Conservation (phyloP, 2,329 filamentous ascomycete species). For the Macroventuria anomochaeta region DNA sequence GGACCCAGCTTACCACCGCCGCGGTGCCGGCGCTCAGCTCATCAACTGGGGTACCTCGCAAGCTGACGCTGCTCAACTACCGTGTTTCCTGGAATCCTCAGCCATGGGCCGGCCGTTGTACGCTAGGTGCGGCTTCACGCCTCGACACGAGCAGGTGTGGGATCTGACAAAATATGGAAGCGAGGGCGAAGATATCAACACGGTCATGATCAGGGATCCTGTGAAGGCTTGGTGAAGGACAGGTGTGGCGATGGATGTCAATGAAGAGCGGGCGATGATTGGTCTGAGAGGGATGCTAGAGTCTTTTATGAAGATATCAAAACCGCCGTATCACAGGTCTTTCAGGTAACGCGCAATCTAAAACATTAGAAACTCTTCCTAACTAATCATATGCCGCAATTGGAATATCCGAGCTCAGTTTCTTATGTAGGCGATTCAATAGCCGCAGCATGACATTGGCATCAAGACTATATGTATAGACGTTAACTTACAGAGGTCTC, state of each 20-base stretch:
- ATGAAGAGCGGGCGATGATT: too few species aligned
- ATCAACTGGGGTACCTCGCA: slow-evolving; percentile 50
- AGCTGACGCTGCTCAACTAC: slow-evolving; percentile 51
- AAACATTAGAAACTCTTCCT: too few species aligned
- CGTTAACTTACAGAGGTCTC: too few species aligned
- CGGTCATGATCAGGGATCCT: slow-evolving; percentile 41
- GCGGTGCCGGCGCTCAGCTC: slow-evolving; percentile 51
- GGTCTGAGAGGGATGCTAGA: too few species aligned
- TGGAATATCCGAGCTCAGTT: too few species aligned
- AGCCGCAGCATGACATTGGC: too few species aligned
- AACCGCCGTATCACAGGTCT: too few species aligned
- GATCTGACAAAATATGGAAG: slow-evolving; percentile 40
- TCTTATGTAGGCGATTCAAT: too few species aligned
- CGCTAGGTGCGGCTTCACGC: slow-evolving; percentile 38
- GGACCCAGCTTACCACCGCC: slow-evolving; percentile 50
- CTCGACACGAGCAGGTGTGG: slow-evolving; percentile 28
- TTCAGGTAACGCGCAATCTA: too few species aligned
- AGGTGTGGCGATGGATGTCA: not conserved
- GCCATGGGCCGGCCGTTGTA: slow-evolving; percentile 52
- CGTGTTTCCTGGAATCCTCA: slow-evolving; percentile 53
- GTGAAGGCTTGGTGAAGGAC: not conserved
- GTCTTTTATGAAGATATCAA: too few species aligned
- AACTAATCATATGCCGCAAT: too few species aligned
- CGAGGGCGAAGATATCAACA: slow-evolving; percentile 36
- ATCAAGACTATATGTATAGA: too few species aligned